Evolutionary conservation across 371 early-diverging fungal species (phyloP).

Genomic region (Rhizoclosmatium hyalinum): DNA sequence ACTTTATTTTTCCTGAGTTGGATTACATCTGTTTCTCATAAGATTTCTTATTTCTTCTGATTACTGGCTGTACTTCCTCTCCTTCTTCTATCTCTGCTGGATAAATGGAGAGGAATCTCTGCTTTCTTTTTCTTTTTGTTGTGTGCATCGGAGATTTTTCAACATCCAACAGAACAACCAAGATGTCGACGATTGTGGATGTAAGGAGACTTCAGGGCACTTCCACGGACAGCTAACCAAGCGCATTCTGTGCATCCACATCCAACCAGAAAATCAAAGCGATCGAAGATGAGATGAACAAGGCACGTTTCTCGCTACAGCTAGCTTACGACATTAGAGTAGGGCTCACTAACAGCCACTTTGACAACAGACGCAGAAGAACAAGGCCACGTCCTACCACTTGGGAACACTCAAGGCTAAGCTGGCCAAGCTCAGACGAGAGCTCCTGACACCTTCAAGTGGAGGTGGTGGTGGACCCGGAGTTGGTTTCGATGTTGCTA

Average conservation of each 20-base stretch:
- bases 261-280: constrained; percentile 75
- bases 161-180: background rate
- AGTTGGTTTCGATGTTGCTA: constrained; percentile 72
- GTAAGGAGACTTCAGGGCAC: background rate
- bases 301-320: background rate
- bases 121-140: too few relatives aligned
- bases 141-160: background rate
- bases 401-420: constrained; percentile 70
- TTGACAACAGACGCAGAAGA: constrained; percentile 31
- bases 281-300: constrained; percentile 83
- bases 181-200: background rate
- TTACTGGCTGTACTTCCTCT: too few relatives aligned
- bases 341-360: constrained; percentile 52
- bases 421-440: constrained; percentile 80
- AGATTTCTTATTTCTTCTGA: too few relatives aligned
- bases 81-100: too few relatives aligned
- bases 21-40: too few relatives aligned
- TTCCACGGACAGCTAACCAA: too few relatives aligned
- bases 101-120: too few relatives aligned
- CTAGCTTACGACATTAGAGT: constrained; percentile 48
- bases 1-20: too few relatives aligned
- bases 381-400: constrained; percentile 71
- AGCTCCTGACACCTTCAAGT: constrained; percentile 86
- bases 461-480: constrained; percentile 91
- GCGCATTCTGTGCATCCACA: background rate